Evolutionary conservation across 306 rosid genomes (phyloP), one percentile per base, ranked within the genome.

Genomic region (Hippophae gyantsensis): DNA sequence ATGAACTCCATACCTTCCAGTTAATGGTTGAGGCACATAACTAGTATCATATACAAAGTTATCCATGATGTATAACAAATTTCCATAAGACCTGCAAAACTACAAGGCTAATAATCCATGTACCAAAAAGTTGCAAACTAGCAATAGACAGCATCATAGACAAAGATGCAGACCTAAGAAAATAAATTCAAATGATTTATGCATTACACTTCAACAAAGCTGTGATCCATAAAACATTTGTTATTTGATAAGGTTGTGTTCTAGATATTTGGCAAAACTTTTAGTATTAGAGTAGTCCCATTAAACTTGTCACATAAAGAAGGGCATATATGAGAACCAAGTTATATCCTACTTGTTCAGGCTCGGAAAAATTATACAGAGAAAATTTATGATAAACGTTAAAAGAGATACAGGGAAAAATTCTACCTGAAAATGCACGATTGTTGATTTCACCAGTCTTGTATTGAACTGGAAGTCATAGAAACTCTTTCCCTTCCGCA

Each of bases 371-470:
- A 18, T 11, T 18, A 71, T 13, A 45, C 44, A 23, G 8, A 23
- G 11, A 3, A 48, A 42, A 57, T 44, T 18, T 13, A 43, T 64
- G 41, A 56, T 48, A 43, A 18, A 45, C 23, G 13, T 51, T 64
- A 8, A 47, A 63, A 46, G 11, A 49, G 10, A 25, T 7, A 18
- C 48, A 40, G 53, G 63, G 43, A 13, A 9, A 48, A 53, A 47
- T 42, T 58, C 78, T 79, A 92, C 99, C 99, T 92, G 99, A 69
- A 92, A 92, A 67, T 92, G 99, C 68, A 80, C 89, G 48, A 92
- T 78, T 27, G 99, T 87, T 7, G 99, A 84, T 56, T 84, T 85
- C 61, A 92, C 95, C 42, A 87, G 83, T 84, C 99, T 88, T 47
- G 99, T 88, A 55, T 85, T 92, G 80, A 81, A 88, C 70, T 80